These are phyloP conservation scores for Nannizzia gypsea DNA, from an alignment of 2,329 filamentous ascomycete genomes.

Conservation along the genomic window DNA sequence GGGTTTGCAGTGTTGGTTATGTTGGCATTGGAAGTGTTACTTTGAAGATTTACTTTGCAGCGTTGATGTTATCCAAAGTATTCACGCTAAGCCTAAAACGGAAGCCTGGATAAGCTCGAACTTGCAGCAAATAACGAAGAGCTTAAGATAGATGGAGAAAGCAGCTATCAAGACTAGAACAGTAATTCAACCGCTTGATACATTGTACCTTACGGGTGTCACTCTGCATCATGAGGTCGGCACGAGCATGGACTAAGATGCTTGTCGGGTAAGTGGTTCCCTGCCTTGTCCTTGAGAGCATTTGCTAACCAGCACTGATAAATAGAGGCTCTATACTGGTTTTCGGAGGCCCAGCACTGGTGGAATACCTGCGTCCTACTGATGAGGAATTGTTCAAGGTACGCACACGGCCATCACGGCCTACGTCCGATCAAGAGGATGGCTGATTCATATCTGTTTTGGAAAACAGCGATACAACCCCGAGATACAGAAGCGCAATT, in stretches of 20 bases:
- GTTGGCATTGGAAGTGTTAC: too few species aligned
- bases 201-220: background rate
- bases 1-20: too few species aligned
- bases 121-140: background rate
- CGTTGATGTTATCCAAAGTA: background rate
- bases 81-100: background rate
- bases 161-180: background rate
- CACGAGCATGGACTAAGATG: slow-evolving; percentile 54
- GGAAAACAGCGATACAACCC: slow-evolving; percentile 67
- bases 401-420: slow-evolving; percentile 12
- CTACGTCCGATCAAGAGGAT: background rate
- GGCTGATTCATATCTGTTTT: background rate
- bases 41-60: too few species aligned
- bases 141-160: background rate
- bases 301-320: slow-evolving; percentile 5
- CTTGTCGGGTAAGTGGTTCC: slow-evolving; percentile 47
- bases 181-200: background rate
- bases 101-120: background rate
- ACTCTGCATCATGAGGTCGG: slow-evolving; percentile 14
- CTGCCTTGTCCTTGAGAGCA: slow-evolving; percentile 7
- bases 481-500: slow-evolving; percentile 75
- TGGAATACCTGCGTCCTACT: slow-evolving; percentile 59
- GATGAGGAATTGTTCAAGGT: slow-evolving; percentile 81
- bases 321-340: slow-evolving; percentile 57
- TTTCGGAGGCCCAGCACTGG: slow-evolving; percentile 75